Evolutionary conservation across 1,139 yeast genomes (phyloP).

Genomic region (Debaryomyces psychrophilus): DNA sequence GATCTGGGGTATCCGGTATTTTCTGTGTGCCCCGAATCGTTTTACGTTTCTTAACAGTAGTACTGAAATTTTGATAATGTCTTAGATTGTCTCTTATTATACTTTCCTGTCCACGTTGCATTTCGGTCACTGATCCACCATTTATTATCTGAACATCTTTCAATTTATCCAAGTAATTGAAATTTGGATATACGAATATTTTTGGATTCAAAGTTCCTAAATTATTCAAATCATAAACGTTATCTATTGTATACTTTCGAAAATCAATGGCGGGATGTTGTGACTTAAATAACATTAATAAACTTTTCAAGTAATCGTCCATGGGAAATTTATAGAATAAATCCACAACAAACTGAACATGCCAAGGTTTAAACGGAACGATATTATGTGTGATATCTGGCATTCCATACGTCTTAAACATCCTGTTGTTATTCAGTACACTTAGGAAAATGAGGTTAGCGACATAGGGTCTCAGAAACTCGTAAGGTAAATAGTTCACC

Average conservation of each 20-base stretch:
- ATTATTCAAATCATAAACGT: constrained; percentile 14
- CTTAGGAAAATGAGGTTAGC: constrained; percentile 34
- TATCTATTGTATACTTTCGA: constrained; percentile 10
- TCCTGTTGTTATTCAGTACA: constrained; percentile 19
- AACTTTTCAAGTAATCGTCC: constrained; percentile 32
- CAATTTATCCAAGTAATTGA: constrained; percentile 16
- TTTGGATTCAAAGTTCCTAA: constrained; percentile 15
- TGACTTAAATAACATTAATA: constrained; percentile 29
- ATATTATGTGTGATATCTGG: constrained; percentile 11
- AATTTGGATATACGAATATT: constrained; percentile 20
- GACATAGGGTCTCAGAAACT: constrained; percentile 36
- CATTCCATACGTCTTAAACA: constrained; percentile 16
- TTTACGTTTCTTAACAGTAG: constrained; percentile 14
- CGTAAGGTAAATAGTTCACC: constrained; percentile 35
- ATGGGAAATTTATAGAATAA: constrained; percentile 37
- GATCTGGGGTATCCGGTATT: constrained; percentile 13
- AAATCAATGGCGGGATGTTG: constrained; percentile 28
- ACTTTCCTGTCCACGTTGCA: background rate
- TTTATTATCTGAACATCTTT: constrained; percentile 10
- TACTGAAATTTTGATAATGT: constrained; percentile 20
- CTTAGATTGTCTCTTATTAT: constrained; percentile 13
- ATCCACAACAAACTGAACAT: constrained; percentile 36
- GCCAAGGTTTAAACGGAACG: constrained; percentile 35
- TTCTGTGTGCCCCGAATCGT: constrained; percentile 6
- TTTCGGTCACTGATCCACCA: background rate